Base-by-base conservation (phyloP, 441 rosid species). In the Arabidopsis lyrata region DNA sequence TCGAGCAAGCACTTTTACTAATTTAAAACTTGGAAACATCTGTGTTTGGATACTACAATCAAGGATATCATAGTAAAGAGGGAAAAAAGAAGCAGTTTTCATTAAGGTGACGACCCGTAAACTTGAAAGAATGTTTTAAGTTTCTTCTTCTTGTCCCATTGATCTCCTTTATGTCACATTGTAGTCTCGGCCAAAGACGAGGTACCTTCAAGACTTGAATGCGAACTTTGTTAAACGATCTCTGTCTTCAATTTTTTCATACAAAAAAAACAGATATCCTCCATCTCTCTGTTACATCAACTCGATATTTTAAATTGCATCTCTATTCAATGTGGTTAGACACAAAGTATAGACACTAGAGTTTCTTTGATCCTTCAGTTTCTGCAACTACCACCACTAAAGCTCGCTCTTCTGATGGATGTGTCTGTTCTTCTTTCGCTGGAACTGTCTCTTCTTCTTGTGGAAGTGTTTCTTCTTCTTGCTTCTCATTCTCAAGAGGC, bases 371-470 rank as follows among this genome's bases (percentile, higher is more conserved):
- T 63, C 35, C 76, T 80, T 65, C 45, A 64, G 77, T 66, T 63
- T 72, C 81, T 49, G 82, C 88, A 66, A 84, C 86, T 38, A 84
- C 89, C 65, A 85, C 47, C 57, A 39, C 66, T 63, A 86, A 84
- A 7, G 74, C 80, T 67, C 57, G 67, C 50, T 76, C 79, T 45
- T 68, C 72, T 53, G 72, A 75, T 63, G 70, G 70, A 44, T 75
- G 70, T 7, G 27, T 47, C 44, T 75, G 59, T 27, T 48, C 39
- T 31, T 57, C 73, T 47, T 77, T 73, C 8, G n/a, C 20, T 16
- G 52, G 52, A 47, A 16, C 5, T 8, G 52, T 7, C 11, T 42
- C 44, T 34, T 59, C 70, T 45, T 76, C 76, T 6, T 75, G 68
- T 8, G 52, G 64, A 12, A 13, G 34, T 57, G 79, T 64, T 72